Percentiles rank a stretch among this genome's conserved stretches.
These are phyloP conservation scores for Oldenlandia corymbosa DNA, from an alignment of 257 asterid genomes.

Conservation along the genomic window DNA sequence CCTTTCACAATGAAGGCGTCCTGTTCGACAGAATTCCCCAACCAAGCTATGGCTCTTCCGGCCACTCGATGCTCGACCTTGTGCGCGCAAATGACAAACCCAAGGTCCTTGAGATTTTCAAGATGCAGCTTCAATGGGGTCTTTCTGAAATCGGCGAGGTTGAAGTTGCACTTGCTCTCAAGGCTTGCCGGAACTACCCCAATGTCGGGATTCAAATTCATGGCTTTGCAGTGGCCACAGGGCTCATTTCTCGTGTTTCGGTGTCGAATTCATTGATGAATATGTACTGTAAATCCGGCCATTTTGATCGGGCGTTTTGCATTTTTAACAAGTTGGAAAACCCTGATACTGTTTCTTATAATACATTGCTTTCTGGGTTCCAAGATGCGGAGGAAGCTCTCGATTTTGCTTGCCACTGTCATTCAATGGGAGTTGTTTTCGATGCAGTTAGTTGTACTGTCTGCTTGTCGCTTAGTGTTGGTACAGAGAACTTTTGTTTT, in stretches of 20 bases:
- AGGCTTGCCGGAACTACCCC: slow-evolving; percentile 52
- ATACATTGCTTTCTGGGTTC: slow-evolving; percentile 71
- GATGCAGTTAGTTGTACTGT: slow-evolving; percentile 70
- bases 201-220: slow-evolving; percentile 61
- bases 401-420: slow-evolving; percentile 52
- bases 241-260: slow-evolving; percentile 30
- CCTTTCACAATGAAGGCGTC: slow-evolving; percentile 36
- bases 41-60: slow-evolving; percentile 31
- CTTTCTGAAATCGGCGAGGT: slow-evolving; percentile 53
- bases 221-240: slow-evolving; percentile 48
- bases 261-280: slow-evolving; percentile 86
- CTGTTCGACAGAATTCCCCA: slow-evolving; percentile 55
- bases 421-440: slow-evolving; percentile 44
- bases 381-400: slow-evolving; percentile 49
- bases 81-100: slow-evolving; percentile 36
- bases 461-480: slow-evolving; percentile 58
- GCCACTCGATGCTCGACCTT: slow-evolving; percentile 55
- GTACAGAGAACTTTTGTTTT: slow-evolving; percentile 41
- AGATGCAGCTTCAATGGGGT: slow-evolving; percentile 45
- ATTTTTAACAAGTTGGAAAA: slow-evolving; percentile 40
- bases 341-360: slow-evolving; percentile 79
- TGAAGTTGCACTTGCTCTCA: slow-evolving; percentile 56
- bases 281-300: slow-evolving; percentile 59
- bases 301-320: slow-evolving; percentile 36
- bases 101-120: slow-evolving; percentile 57